Base-by-base conservation (phyloP, 2,329 filamentous ascomycete species). In the Aspergillus uvarum region DNA sequence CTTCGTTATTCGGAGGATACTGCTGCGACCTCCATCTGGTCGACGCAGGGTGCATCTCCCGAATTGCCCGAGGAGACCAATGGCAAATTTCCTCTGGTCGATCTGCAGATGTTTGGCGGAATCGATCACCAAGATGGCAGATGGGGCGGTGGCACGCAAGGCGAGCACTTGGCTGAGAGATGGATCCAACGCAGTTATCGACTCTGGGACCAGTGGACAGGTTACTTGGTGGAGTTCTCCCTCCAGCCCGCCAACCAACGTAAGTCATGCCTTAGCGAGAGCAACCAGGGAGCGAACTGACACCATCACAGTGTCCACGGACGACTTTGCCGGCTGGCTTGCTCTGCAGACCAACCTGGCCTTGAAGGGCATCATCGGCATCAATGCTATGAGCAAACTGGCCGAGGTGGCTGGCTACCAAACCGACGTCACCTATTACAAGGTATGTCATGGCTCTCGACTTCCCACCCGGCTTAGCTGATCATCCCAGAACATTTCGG, bases 261-360 rank as follows among this genome's bases (percentile, higher is more conserved):
- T 84, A 76, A 61, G 62, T 5, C 21, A 29, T 16, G 19, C 8
- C 19, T n/a, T 22, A 2, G 14, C 5, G 31, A 8, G 5, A 44
- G 7, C 2, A 4, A 12, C 10, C 6, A 72, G 79, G 6, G 2
- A 65, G 5, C 56, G 3, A 4, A 31, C 29, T 42, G 48, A 52
- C 22, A 42, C 47, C 19, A 11, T 10, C 19, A 21, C 58, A 84
- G 82, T 95, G 16, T 92, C 87, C 21, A 95, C 91, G 1, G 91
- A 95, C 69, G 91, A 95, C 70, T 95, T 94, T 72, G 90, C 91
- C 1, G 91, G 91, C 47, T 88, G 88, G 74, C 81, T 92, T 21
- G 84, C 87, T 4, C 87, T 93, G 63, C 90, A 94, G 73, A 93
- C 90, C 2, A 93, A 95, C 69, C 80, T 95, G 22, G 91, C 90